Evolutionary conservation across 1,284 basidiomycete species (phyloP).

Genomic region (Sporisorium exsertum): DNA sequence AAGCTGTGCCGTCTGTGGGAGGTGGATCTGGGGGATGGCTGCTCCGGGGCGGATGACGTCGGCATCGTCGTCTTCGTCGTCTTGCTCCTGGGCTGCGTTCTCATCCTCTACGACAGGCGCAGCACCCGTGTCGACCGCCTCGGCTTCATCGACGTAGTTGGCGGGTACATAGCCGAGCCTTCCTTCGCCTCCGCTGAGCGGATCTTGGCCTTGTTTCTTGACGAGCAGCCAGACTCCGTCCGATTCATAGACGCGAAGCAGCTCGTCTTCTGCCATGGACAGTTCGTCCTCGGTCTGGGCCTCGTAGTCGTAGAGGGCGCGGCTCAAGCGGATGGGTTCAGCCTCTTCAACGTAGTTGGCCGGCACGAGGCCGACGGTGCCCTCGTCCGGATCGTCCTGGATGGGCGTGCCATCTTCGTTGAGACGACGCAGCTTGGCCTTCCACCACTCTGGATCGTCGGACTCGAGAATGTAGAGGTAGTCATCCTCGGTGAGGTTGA

Average conservation of each 20-base stretch:
- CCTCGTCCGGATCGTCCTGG: conserved; percentile 40
- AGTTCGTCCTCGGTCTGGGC: conserved; percentile 67
- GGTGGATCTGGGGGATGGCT: conserved; percentile 51
- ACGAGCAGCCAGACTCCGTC: conserved; percentile 66
- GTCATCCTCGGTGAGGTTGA: conserved; percentile 65
- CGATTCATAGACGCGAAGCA: conserved; percentile 62
- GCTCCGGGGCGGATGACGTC: conserved; percentile 25
- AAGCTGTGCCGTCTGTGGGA: conserved; percentile 36
- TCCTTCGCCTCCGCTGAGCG: conserved; percentile 54
- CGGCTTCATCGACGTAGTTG: conserved; percentile 68
- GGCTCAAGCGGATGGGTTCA: conserved; percentile 62
- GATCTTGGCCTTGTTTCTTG: conserved; percentile 62
- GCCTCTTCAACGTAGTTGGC: conserved; percentile 68
- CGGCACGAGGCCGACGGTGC: conserved; percentile 62
- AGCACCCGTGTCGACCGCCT: conserved; percentile 55
- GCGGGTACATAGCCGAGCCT: conserved; percentile 64
- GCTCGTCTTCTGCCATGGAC: conserved; percentile 61
- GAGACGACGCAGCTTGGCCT: conserved; percentile 60
- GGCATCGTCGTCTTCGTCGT: conserved; percentile 48
- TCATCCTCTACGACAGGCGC: conserved; percentile 47
- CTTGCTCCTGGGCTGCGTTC: conserved; percentile 38
- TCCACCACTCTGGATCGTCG: conserved; percentile 67
- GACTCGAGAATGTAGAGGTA: conserved; percentile 66
- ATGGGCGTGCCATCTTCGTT: conserved; percentile 42
- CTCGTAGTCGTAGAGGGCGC: conserved; percentile 65